These are phyloP conservation scores for Penicillium sp. DNA, from an alignment of 2,329 filamentous ascomycete species.

Conservation along the genomic window DNA sequence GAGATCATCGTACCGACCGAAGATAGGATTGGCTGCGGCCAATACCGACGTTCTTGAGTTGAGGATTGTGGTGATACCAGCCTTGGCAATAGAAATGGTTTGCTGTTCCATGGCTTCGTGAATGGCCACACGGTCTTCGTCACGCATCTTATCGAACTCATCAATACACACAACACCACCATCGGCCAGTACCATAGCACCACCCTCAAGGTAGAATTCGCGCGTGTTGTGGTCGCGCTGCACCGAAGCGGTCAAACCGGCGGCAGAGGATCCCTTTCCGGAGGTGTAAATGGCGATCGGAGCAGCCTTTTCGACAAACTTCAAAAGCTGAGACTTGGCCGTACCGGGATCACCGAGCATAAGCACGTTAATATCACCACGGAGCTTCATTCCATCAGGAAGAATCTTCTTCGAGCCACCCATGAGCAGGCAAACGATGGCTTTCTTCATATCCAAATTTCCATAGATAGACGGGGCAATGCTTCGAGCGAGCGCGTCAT, in stretches of 20 bases:
- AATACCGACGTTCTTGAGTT: slow-evolving; percentile 94
- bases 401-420: slow-evolving; percentile 97
- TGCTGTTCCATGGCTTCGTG: slow-evolving; percentile 99
- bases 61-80: slow-evolving; percentile 95
- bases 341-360: slow-evolving; percentile 97
- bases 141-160: slow-evolving; percentile 99
- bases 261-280: slow-evolving; percentile 94
- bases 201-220: slow-evolving; percentile 97
- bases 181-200: slow-evolving; percentile 96
- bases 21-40: slow-evolving; percentile 94
- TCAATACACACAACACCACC: slow-evolving; percentile 98
- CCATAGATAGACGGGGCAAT: slow-evolving; percentile 98
- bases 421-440: slow-evolving; percentile 88
- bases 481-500: slow-evolving; percentile 82
- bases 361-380: slow-evolving; percentile 97
- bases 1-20: slow-evolving; percentile 96
- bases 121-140: slow-evolving; percentile 95
- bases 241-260: slow-evolving; percentile 94
- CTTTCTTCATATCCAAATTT: slow-evolving; percentile 94
- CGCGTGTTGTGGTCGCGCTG: slow-evolving; percentile 88
- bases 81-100: slow-evolving; percentile 98
- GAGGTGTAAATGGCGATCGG: slow-evolving; percentile 99
- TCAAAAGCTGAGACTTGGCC: slow-evolving; percentile 93
- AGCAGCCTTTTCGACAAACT: slow-evolving; percentile 94
- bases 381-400: slow-evolving; percentile 93